Percentiles rank a stretch among this genome's conserved stretches.
phyloP scores from a whole-genome alignment of 345 rosid species.

The Salix koriyanagi region DNA sequence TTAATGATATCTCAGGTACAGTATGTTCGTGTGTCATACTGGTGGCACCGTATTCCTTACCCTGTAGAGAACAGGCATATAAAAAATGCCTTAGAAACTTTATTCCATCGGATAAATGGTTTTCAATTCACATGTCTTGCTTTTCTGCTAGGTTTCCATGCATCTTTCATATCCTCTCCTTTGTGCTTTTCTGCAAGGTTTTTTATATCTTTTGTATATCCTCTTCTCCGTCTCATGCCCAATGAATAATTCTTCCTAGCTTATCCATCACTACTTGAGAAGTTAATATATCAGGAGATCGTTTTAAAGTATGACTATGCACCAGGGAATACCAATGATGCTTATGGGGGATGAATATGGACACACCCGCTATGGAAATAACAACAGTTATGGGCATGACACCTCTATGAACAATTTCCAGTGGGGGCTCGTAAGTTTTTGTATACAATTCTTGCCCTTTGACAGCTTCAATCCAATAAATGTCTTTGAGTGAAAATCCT shows the following conservation, averaged over 20 bases:
- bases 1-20: constrained; percentile 84
- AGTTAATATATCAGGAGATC: constrained; percentile 1
- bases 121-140: neutral
- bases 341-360: constrained; percentile 96
- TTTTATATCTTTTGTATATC: too few species aligned
- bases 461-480: neutral
- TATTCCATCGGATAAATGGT: neutral
- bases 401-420: constrained; percentile 75
- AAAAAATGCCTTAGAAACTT: neutral
- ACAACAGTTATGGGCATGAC: constrained; percentile 94
- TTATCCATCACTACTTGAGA: neutral
- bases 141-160: neutral
- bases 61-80: neutral
- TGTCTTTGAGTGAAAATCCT: constrained; percentile 6
- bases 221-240: neutral
- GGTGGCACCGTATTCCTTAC: neutral
- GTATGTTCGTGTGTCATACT: neutral
- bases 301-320: constrained; percentile 7
- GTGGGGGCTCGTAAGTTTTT: constrained; percentile 58
- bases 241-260: neutral
- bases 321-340: constrained; percentile 92
- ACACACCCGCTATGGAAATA: constrained; percentile 84
- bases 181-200: neutral
- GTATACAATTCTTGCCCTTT: neutral
- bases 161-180: too few species aligned